These are phyloP conservation scores for Aquilaria malaccensis DNA, from an alignment of 345 rosid genomes.

Conservation along the genomic window DNA sequence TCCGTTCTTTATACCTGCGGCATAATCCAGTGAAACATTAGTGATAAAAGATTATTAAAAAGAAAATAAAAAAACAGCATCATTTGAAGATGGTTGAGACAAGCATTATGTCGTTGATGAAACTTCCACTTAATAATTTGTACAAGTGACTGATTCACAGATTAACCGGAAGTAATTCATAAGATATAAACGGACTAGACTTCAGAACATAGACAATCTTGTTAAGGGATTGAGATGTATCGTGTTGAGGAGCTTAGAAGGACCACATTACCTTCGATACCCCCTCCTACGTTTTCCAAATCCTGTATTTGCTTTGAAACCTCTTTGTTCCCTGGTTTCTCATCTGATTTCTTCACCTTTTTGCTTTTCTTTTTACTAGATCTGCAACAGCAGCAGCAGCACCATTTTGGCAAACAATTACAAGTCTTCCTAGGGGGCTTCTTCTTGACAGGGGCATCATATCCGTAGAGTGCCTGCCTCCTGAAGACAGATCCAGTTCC, in stretches of 20 bases:
- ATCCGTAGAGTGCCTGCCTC: slow-evolving; percentile 82
- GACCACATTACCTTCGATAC: slow-evolving; percentile 36
- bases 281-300: slow-evolving; percentile 67
- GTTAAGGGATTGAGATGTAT: no score
- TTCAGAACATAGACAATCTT: no score
- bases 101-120: no score
- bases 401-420: slow-evolving; percentile 88
- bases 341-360: slow-evolving; percentile 35
- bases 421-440: slow-evolving; percentile 64
- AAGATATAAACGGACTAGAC: no score
- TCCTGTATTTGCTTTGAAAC: slow-evolving; percentile 64
- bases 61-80: no score
- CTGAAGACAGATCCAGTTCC: slow-evolving; percentile 96
- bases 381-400: slow-evolving; percentile 39
- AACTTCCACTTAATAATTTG: no score
- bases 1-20: slow-evolving; percentile 38
- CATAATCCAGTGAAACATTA: slow-evolving; percentile 1
- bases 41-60: neutral
- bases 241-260: no score
- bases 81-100: no score
- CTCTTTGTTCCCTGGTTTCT: slow-evolving; percentile 50
- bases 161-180: no score
- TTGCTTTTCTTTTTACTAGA: slow-evolving; percentile 44
- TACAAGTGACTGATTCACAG: no score
- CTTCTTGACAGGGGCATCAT: slow-evolving; percentile 72